phyloP scores from a whole-genome alignment of 371 early-diverging fungal genomes.

The Encephalitozoon cuniculi region DNA sequence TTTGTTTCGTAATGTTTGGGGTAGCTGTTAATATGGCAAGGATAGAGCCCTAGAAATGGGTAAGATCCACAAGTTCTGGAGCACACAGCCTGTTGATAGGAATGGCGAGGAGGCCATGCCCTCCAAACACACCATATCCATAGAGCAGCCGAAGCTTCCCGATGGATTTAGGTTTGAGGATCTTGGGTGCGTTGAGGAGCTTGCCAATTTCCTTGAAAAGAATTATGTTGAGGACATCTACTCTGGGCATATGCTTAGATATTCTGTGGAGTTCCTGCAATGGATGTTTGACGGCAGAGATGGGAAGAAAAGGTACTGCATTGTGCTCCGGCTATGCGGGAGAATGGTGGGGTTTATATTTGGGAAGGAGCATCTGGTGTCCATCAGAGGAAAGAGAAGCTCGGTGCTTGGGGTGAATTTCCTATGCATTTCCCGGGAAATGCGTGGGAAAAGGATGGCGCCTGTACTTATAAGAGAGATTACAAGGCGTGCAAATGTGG shows the following conservation, averaged over 20 bases:
- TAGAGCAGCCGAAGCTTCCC: conserved; percentile 30
- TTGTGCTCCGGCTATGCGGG: conserved; percentile 36
- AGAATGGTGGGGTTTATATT: conserved; percentile 57
- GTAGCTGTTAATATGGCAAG: not conserved
- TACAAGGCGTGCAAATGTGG: conserved; percentile 77
- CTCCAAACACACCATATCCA: not conserved
- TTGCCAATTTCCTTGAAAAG: conserved; percentile 42
- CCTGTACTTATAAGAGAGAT: conserved; percentile 96
- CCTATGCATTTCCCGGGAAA: conserved; percentile 84
- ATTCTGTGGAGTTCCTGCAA: conserved; percentile 45
- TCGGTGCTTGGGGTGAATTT: conserved; percentile 74
- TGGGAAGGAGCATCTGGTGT: conserved; percentile 44
- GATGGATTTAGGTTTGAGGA: conserved; percentile 29
- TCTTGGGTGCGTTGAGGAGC: conserved; percentile 16
- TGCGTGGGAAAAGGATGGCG: conserved; percentile 82
- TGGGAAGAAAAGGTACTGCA: conserved; percentile 40
- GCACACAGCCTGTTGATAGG: conserved; percentile 52
- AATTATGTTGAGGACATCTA: conserved; percentile 55
- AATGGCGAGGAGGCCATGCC: conserved; percentile 7
- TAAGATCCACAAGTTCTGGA: conserved; percentile 51
- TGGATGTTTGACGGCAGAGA: conserved; percentile 43
- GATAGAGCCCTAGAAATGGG: not conserved
- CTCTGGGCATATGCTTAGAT: conserved; percentile 39
- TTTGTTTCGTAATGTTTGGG: not conserved
- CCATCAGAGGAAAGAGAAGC: conserved; percentile 5